Conservation (phyloP, 208 protist species). For the Herpetomonas samuelpessoai region DNA sequence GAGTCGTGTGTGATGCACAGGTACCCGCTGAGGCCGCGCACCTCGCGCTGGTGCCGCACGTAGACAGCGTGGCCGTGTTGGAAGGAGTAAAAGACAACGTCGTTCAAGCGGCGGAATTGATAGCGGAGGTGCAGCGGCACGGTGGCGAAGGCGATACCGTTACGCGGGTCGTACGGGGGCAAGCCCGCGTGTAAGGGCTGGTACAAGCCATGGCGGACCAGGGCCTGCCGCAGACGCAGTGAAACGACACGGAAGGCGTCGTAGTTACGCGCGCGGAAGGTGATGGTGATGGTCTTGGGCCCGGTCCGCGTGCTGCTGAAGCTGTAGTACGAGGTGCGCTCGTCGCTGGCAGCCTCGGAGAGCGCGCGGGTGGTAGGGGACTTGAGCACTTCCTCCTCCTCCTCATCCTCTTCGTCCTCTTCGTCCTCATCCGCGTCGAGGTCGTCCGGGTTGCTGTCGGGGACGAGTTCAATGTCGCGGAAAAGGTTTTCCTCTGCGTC, state of each 20-base stretch:
- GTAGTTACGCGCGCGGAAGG: conserved; percentile 37
- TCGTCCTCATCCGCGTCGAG: conserved; percentile 26
- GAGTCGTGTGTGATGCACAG: conserved; percentile 43
- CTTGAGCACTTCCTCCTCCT: conserved; percentile 20
- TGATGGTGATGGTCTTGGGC: conserved; percentile 3
- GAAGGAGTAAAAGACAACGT: conserved; percentile 49
- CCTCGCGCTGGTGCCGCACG: conserved; percentile 38
- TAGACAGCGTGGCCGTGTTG: conserved; percentile 44
- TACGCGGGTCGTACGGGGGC: conserved; percentile 57
- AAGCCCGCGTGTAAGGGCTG: conserved; percentile 41
- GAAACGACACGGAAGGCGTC: conserved; percentile 38
- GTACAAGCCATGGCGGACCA: conserved; percentile 37
- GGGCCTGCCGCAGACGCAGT: conserved; percentile 31
- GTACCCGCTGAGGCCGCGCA: conserved; percentile 36
- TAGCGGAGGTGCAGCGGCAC: conserved; percentile 55
- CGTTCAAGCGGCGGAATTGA: conserved; percentile 34
- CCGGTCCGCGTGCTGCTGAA: conserved; percentile 15
- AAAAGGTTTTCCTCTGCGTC: conserved; percentile 40
- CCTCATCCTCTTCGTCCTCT: conserved; percentile 15
- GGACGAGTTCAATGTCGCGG: conserved; percentile 32
- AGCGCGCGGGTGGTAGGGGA: conserved; percentile 14
- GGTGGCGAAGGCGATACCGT: conserved; percentile 46
- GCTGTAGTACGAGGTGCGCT: conserved; percentile 14
- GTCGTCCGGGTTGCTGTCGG: conserved; percentile 15
- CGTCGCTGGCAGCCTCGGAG: conserved; percentile 2